Evolutionary conservation across 345 rosid genomes (phyloP).

Genomic region (Triadica sebifera): DNA sequence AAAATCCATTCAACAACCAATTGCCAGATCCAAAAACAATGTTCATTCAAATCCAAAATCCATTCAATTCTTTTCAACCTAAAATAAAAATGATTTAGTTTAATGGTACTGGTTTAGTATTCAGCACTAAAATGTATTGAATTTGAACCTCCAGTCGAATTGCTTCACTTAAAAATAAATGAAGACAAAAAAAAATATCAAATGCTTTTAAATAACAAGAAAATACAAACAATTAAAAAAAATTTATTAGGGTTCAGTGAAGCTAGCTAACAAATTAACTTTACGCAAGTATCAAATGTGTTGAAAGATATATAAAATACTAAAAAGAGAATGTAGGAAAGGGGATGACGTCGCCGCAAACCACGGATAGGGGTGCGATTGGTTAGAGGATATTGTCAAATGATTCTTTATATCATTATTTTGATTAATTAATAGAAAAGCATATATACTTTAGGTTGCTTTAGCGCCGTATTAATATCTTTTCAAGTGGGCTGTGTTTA

Average conservation of each 20-base stretch:
- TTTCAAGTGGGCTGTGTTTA: slow-evolving; percentile 24
- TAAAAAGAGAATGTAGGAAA: slow-evolving; percentile 31
- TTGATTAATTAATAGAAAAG: slow-evolving; percentile 35
- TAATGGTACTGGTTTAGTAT: no score
- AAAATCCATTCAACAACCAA: no score
- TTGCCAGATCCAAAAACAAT: no score
- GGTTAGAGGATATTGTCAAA: slow-evolving; percentile 25
- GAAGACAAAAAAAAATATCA: no score
- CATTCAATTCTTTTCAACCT: no score
- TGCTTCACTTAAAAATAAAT: no score
- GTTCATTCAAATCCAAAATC: no score
- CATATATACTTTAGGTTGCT: slow-evolving; percentile 51
- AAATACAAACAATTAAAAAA: no score
- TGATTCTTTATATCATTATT: slow-evolving; percentile 34
- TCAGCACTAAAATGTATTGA: no score
- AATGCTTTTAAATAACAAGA: no score
- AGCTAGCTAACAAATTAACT: not conserved
- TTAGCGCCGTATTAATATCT: slow-evolving; percentile 36
- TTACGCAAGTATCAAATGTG: slow-evolving; percentile 31
- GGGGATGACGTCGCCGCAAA: slow-evolving; percentile 36
- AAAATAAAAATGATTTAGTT: no score
- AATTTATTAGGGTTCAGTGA: not conserved
- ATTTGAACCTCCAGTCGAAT: no score
- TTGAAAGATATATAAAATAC: slow-evolving; percentile 14
- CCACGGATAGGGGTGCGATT: slow-evolving; percentile 29